Conservation (phyloP, 176 grass and related monocot genomes). For the Leersia perrieri region DNA sequence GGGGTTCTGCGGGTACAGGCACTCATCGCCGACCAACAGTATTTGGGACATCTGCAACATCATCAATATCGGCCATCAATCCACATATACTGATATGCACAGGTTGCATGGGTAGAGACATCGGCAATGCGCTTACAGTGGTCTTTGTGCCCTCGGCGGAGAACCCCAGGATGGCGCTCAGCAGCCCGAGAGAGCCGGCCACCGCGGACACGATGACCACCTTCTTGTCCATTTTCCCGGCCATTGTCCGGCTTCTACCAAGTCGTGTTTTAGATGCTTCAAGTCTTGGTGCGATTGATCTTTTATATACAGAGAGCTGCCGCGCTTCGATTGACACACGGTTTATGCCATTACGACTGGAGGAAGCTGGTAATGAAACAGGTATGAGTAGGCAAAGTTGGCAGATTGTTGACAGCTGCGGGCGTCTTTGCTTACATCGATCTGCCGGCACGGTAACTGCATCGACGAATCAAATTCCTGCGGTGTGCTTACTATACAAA, state of each 20-base stretch:
- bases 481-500: too few relatives aligned
- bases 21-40: neutral
- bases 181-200: slow-evolving; percentile 24
- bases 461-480: too few relatives aligned
- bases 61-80: neutral
- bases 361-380: too few relatives aligned
- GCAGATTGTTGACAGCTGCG: too few relatives aligned
- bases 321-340: neutral
- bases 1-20: neutral
- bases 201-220: neutral
- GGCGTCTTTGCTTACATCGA: too few relatives aligned
- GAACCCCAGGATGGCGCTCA: slow-evolving; percentile 41
- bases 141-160: slow-evolving; percentile 30
- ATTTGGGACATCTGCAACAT: neutral
- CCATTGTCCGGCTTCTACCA: neutral
- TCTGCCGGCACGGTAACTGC: too few relatives aligned
- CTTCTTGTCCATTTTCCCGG: slow-evolving; percentile 1
- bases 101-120: neutral
- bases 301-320: neutral
- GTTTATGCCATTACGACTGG: neutral
- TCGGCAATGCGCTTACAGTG: slow-evolving; percentile 17
- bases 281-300: neutral
- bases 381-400: too few relatives aligned
- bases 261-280: too few relatives aligned
- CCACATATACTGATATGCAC: neutral